These are phyloP conservation scores for Geotrichum siamense DNA, from an alignment of 1,139 yeast genomes.

Conservation along the genomic window DNA sequence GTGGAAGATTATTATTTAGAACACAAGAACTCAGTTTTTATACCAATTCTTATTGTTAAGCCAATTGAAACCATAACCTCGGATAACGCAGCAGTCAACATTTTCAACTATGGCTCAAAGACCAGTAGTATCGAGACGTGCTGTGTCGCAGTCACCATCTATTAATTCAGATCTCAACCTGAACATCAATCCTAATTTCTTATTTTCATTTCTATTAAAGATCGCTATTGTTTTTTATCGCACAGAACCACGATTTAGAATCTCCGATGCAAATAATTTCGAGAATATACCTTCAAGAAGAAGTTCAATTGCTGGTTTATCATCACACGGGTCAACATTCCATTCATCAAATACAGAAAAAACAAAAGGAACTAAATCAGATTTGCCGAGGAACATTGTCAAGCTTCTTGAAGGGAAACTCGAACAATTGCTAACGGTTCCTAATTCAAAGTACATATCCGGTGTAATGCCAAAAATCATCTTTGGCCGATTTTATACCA, in stretches of 20 bases:
- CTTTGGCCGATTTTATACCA: conserved; percentile 15
- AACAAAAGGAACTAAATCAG: conserved; percentile 11
- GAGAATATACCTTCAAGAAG: conserved; percentile 12
- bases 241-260: conserved; percentile 29
- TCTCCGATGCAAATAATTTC: conserved; percentile 5
- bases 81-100: too few species aligned
- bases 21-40: too few species aligned
- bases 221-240: conserved; percentile 32
- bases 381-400: conserved; percentile 9
- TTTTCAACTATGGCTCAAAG: conserved; percentile 7
- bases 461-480: conserved; percentile 19
- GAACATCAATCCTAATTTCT: conserved; percentile 26
- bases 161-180: background rate
- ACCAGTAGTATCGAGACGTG: conserved; percentile 7
- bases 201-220: conserved; percentile 32
- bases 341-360: conserved; percentile 4
- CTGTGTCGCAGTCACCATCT: conserved; percentile 3
- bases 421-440: background rate
- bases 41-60: too few species aligned
- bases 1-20: too few species aligned
- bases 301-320: conserved; percentile 10
- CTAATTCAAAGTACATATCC: conserved; percentile 9
- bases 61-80: too few species aligned
- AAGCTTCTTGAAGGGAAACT: conserved; percentile 3
- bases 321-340: background rate